Evolutionary conservation across 257 asterid species (phyloP), one percentile per base, ranked within the genome.

Genomic region (Nemophila menziesii): DNA sequence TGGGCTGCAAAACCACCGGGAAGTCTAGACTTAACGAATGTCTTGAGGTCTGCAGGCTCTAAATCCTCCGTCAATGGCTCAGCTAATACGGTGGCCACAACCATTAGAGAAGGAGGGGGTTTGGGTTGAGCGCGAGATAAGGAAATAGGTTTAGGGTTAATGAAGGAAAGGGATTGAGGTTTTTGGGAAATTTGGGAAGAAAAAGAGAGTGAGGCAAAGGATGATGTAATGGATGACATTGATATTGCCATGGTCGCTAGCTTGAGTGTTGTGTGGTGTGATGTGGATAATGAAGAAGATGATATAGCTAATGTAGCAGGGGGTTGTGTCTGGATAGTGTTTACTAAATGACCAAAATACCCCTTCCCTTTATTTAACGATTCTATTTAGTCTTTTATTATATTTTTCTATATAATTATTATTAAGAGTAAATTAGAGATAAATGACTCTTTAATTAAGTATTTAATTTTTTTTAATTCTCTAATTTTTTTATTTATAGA

Each of bases 1-100:
- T 90, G 99, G 23, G 96, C 94, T 0, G 94, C 99, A 43, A 90
- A 85, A 13, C 99, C 96, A 3, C 96, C 94, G 0, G 96, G 94
- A 37, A 90, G 93, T 54, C 92, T 73, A 5, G 96, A 65, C 52
- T 90, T 85, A 13, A 90, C 96, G n/a, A 64, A 46, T 37, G 69
- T 62, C 65, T 66, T 61, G 55, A 90, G 50, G 54, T 81, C 89
- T 4, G 36, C 75, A 0, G 92, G 59, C 48, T 77, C 94, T 14
- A 69, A 16, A 2, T 61, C 77, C 53, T 20, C 47, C 66, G 12
- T 48, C 29, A 29, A 63, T 61, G 43, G 76, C 62, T 58, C 66
- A 10, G 62, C 69, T 21, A 65, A 75, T 39, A 68, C 56, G 36
- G 84, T 41, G 60, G 87, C 58, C 22, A 47, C 52, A 16, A 57